Base-by-base conservation (phyloP, 2,329 filamentous ascomycete species). In the Chlorencoelia australis region DNA sequence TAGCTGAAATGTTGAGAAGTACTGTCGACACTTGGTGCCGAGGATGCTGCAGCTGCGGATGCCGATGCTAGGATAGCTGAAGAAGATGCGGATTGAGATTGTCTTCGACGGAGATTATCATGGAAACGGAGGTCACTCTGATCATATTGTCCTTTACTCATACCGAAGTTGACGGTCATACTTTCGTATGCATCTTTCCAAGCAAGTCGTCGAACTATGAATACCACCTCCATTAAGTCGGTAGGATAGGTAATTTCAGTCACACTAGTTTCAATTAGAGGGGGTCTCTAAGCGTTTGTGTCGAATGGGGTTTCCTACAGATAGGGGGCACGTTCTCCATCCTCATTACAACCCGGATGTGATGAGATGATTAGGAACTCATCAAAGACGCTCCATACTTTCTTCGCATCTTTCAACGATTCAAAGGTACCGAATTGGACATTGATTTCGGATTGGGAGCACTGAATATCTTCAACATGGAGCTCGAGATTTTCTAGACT, bases 91-190 rank as follows among this genome's bases (percentile, higher is more conserved):
- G 17, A 3, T 3, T 22, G 15, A 2, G 25, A 22, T 15, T n/a
- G 21, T 17, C 27, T 10, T 13, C 24, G 21, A 13, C 18, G n/a
- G n/a, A 40, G 18, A 31, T 26, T 17, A 11, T 16, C 13, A 3
- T 40, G 27, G 13, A 18, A 10, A 24, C 44, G 42, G 10, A 48
- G 21, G 5, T 35, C 33, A 30, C n/a, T 30, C 13, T 25, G 9
- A 9, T 37, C 28, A 10, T 41, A 41, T 24, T 31, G 35, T 8
- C 32, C 33, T 11, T 22, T 4, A 17, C 33, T 39, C 20, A 39
- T 37, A 16, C 45, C 43, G 14, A 48, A 46, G 11, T 39, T 44
- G 2, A 46, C 35, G 6, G 35, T 43, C 45, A 46, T 46, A 0
- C 35, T 37, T 7, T 44, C 33, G 15, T 46, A 48, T 2, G 45